Conservation (phyloP, 2,329 filamentous ascomycete genomes). For the Botrytis fragariae region DNA sequence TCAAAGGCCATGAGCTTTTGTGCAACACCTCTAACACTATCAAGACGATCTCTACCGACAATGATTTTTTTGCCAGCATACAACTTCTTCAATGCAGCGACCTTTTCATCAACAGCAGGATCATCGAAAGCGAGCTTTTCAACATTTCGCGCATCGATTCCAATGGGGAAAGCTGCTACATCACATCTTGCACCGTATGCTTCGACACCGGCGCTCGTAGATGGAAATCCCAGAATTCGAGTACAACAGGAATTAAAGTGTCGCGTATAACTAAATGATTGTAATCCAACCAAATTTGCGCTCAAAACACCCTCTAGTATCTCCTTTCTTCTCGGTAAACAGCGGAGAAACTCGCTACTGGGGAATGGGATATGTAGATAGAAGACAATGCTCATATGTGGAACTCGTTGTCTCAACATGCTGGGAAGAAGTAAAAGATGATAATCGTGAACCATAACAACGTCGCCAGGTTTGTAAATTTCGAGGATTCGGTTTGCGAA, state of each 20-base stretch:
- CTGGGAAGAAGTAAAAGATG: slow-evolving; percentile 87
- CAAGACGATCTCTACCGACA: slow-evolving; percentile 88
- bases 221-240: slow-evolving; percentile 84
- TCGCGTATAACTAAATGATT: slow-evolving; percentile 90
- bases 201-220: slow-evolving; percentile 79
- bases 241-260: slow-evolving; percentile 96
- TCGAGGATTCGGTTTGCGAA: slow-evolving; percentile 88
- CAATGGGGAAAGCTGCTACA: slow-evolving; percentile 91
- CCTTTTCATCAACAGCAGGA: slow-evolving; percentile 67
- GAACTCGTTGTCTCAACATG: slow-evolving; percentile 79
- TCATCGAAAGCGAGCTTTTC: slow-evolving; percentile 71
- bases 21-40: slow-evolving; percentile 88
- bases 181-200: slow-evolving; percentile 86
- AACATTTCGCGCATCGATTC: slow-evolving; percentile 83
- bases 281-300: slow-evolving; percentile 90
- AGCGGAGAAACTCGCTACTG: slow-evolving; percentile 91
- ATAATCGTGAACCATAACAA: slow-evolving; percentile 92
- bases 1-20: slow-evolving; percentile 96
- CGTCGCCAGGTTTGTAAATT: slow-evolving; percentile 86
- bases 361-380: slow-evolving; percentile 94
- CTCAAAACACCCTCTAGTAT: slow-evolving; percentile 86
- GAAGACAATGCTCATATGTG: slow-evolving; percentile 91
- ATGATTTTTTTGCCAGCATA: slow-evolving; percentile 94
- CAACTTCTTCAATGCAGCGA: slow-evolving; percentile 68
- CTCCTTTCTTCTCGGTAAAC: slow-evolving; percentile 83